Percentiles rank a stretch among this genome's conserved stretches.
These are phyloP conservation scores for Pseudoneurospora amorphoporcata DNA, from an alignment of 495 filamentous ascomycete species.

Conservation along the genomic window DNA sequence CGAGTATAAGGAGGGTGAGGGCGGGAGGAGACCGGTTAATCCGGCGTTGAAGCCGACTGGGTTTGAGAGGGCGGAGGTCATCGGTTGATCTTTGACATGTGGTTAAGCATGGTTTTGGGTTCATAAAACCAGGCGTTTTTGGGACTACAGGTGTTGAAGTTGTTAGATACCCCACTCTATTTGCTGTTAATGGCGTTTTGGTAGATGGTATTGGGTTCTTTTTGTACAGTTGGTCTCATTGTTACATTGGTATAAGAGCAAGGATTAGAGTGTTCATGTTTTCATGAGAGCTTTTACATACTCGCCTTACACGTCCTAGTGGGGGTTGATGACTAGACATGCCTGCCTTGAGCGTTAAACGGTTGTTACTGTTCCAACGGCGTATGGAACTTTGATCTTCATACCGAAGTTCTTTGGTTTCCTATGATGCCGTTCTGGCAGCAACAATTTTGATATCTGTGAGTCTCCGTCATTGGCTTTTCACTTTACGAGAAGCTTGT, in stretches of 20 bases:
- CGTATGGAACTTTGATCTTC: not conserved
- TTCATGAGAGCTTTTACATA: no score
- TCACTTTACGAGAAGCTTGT: not conserved
- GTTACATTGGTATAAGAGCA: no score
- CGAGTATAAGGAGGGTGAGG: slow-evolving; percentile 52
- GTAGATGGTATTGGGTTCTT: not conserved
- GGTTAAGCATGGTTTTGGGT: not conserved
- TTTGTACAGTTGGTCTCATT: not conserved
- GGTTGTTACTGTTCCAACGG: not conserved
- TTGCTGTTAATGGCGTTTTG: not conserved
- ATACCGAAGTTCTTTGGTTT: not conserved
- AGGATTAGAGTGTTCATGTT: no score
- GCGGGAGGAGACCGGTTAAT: slow-evolving; percentile 40
- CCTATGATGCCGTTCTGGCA: not conserved
- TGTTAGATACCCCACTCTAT: not conserved
- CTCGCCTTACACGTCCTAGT: no score
- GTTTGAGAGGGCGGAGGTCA: slow-evolving; percentile 77
- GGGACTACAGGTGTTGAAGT: not conserved
- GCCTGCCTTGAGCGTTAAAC: no score
- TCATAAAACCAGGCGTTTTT: not conserved
- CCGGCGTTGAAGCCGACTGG: slow-evolving; percentile 57
- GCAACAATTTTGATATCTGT: not conserved
- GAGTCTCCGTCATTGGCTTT: not conserved
- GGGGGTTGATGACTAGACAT: no score
- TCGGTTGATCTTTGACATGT: slow-evolving; percentile 34